Evolutionary conservation across 179 eudicot genomes (phyloP).

Genomic region (Corrigiola litoralis): DNA sequence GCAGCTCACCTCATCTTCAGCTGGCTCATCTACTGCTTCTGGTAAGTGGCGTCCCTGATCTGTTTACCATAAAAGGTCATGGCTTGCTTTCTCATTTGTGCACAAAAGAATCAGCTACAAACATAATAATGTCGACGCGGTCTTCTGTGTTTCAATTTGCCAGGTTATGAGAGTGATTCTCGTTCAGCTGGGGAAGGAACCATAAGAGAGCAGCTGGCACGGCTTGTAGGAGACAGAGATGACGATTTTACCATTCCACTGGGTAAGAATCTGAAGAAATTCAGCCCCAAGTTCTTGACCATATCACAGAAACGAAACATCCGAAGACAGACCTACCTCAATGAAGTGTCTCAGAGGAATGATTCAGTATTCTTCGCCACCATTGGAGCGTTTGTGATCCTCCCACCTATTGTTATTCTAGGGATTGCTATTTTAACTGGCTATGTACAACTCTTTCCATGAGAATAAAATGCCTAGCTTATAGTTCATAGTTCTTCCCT

Average conservation of each 20-base stretch:
- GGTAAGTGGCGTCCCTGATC: slow-evolving; percentile 21
- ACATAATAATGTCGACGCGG: neutral
- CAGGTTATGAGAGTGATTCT: slow-evolving; percentile 57
- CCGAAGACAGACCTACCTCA: slow-evolving; percentile 63
- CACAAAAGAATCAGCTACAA: neutral
- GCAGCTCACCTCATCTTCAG: slow-evolving; percentile 56
- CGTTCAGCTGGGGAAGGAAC: slow-evolving; percentile 29
- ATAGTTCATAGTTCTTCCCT: too few species aligned
- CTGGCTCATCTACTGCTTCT: slow-evolving; percentile 26
- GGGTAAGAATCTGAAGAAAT: slow-evolving; percentile 77
- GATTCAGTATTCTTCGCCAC: slow-evolving; percentile 77
- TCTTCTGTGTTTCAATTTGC: neutral
- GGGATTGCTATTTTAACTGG: slow-evolving; percentile 77
- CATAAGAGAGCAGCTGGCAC: slow-evolving; percentile 66
- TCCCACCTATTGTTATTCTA: slow-evolving; percentile 74
- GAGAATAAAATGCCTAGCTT: neutral
- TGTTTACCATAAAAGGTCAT: neutral
- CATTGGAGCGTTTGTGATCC: slow-evolving; percentile 77
- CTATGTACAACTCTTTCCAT: slow-evolving; percentile 91
- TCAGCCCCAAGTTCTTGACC: slow-evolving; percentile 69
- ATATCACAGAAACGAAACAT: slow-evolving; percentile 89
- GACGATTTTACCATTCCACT: slow-evolving; percentile 69
- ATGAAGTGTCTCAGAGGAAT: slow-evolving; percentile 87
- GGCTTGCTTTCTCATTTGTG: too few species aligned
- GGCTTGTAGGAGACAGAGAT: slow-evolving; percentile 55